Evolutionary conservation across 805 yeast species (phyloP), one percentile per base, ranked within the genome.

Genomic region (Spathaspora girioi): DNA sequence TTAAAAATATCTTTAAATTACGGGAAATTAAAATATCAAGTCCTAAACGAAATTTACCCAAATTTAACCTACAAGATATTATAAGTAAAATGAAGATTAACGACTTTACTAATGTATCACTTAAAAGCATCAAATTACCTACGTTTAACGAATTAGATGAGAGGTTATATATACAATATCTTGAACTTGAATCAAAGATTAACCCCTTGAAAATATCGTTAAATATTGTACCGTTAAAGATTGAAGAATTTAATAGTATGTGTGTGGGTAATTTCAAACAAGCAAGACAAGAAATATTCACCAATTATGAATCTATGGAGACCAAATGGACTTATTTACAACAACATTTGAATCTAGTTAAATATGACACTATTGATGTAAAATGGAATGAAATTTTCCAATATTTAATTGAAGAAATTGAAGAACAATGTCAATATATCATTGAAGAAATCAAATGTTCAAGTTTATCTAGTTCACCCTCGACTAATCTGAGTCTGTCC

Each of bases 311-410:
- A 29, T 51, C 56, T 2, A 58, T 83, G 15, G 56, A 72, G 8
- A 66, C 65, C 11, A 72, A 74, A 52, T 76, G 79, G 66, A 62
- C 70, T 17, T 65, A 68, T 50, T 63, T 84, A 46, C 67, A 69
- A 9, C 57, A 59, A 10, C 80, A 78, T 47, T 54, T 81, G 12
- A 61, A 61, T 2, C 65, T 61, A 6, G 65, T 84, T 53, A 77
- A 78, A 56, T 54, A 51, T 3, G 81, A 79, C 42, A 56, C 78
- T 27, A 71, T 85, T 3, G 84, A 82, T 52, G 61, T 68, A 27
- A 74, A 82, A 59, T 85, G 89, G 89, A 66, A 71, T 54, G 75
- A 75, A 20, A 68, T 83, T 2, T 82, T 84, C 54, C 66, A 67
- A 26, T 77, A 71, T 52, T 60, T 84, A 48, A 68, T 80, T 43